These are phyloP conservation scores for Suillus decipiens DNA, from an alignment of 768 basidiomycete species.

Conservation along the genomic window DNA sequence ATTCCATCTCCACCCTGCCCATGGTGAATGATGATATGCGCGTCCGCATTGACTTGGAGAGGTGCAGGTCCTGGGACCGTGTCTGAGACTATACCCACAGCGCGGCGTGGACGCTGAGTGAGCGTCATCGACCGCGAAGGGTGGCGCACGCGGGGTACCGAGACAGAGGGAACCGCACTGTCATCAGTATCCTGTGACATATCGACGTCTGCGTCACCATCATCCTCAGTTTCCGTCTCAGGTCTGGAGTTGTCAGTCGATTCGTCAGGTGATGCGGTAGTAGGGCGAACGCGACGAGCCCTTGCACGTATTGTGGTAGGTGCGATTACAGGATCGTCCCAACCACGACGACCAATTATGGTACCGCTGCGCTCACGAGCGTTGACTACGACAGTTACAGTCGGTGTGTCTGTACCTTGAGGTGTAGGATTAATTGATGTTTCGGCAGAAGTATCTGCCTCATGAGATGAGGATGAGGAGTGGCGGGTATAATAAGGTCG, in stretches of 20 bases:
- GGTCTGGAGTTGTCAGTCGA: constrained; percentile 57
- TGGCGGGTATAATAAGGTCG: constrained; percentile 23
- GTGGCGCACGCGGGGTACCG: constrained; percentile 34
- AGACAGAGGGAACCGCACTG: constrained; percentile 23
- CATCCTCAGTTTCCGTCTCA: constrained; percentile 81
- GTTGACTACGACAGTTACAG: constrained; percentile 58
- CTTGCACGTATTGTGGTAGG: constrained; percentile 32
- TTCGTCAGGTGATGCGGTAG: constrained; percentile 42
- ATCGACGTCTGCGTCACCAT: constrained; percentile 57
- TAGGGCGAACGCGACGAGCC: constrained; percentile 30
- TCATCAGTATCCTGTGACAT: constrained; percentile 43
- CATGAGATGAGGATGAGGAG: constrained; percentile 34
- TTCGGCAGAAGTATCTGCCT: constrained; percentile 64
- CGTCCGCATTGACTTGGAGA: constrained; percentile 45
- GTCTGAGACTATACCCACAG: constrained; percentile 52
- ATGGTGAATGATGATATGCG: constrained; percentile 54
- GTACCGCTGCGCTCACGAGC: constrained; percentile 75
- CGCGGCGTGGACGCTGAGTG: constrained; percentile 38
- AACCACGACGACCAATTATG: constrained; percentile 63
- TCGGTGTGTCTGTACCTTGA: constrained; percentile 58
- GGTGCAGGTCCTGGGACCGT: constrained; percentile 32
- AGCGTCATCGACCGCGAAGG: constrained; percentile 32
- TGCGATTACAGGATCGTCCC: constrained; percentile 44
- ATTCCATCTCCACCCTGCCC: constrained; percentile 46
- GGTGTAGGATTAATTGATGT: constrained; percentile 63